Evolutionary conservation across 2,329 filamentous ascomycete species (phyloP).

Genomic region (Aspergillus ibericus): DNA sequence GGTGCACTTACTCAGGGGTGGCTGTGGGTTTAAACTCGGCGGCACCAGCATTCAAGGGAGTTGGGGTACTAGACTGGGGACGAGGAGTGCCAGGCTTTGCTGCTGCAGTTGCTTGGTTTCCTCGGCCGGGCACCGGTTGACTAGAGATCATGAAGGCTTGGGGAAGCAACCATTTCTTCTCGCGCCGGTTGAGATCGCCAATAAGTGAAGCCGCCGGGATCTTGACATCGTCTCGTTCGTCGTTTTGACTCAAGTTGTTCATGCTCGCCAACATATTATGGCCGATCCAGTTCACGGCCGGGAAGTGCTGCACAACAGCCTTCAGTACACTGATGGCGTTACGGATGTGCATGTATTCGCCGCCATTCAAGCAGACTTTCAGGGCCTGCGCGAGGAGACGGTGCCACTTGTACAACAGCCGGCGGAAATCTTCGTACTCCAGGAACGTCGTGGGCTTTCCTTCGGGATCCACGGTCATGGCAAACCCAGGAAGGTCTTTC

Average conservation of each 20-base stretch:
- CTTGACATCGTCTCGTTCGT: constrained; percentile 51
- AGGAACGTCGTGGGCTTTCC: constrained; percentile 71
- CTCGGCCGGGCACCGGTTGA: constrained; percentile 19
- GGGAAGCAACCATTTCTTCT: constrained; percentile 51
- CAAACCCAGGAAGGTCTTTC: constrained; percentile 73
- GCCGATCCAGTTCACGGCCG: constrained; percentile 86
- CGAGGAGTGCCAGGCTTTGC: constrained; percentile 31
- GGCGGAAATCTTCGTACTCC: constrained; percentile 82
- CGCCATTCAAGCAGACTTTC: constrained; percentile 75
- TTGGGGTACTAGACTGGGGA: constrained; percentile 33
- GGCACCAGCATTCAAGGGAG: constrained; percentile 42
- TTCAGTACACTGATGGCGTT: constrained; percentile 92
- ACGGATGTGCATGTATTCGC: constrained; percentile 96
- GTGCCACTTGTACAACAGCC: constrained; percentile 88
- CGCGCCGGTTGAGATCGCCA: constrained; percentile 49
- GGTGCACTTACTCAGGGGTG: constrained; percentile 36
- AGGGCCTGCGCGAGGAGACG: constrained; percentile 75
- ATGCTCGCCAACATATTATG: constrained; percentile 44
- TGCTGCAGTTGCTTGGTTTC: constrained; percentile 12
- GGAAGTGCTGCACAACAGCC: constrained; percentile 76
- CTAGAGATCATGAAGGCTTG: constrained; percentile 46
- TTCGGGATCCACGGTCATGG: constrained; percentile 67
- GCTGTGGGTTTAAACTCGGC: constrained; percentile 42
- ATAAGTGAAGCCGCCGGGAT: constrained; percentile 52
- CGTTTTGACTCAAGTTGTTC: constrained; percentile 44